phyloP scores from a whole-genome alignment of 2,329 filamentous ascomycete genomes.

The Claviceps sp. region DNA sequence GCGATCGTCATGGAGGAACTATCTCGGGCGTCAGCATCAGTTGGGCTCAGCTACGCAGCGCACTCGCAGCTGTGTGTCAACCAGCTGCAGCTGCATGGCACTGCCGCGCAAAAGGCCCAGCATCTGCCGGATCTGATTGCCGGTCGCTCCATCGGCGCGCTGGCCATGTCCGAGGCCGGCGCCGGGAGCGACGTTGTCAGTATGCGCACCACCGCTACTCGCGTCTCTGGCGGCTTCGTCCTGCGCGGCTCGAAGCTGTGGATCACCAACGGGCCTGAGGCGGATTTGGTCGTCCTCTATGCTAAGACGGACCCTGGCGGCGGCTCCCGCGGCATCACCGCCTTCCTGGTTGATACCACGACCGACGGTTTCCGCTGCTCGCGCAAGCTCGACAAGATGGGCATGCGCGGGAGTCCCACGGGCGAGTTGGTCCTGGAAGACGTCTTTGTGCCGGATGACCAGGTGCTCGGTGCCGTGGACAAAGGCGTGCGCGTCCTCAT shows the following conservation, averaged over 20 bases:
- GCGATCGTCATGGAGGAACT: constrained; percentile 93
- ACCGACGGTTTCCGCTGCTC: constrained; percentile 69
- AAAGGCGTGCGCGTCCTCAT: constrained; percentile 82
- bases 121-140: constrained; percentile 72
- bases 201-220: constrained; percentile 78
- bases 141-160: constrained; percentile 67
- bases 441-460: constrained; percentile 75
- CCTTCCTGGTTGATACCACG: constrained; percentile 71
- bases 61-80: constrained; percentile 96
- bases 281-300: constrained; percentile 89
- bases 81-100: constrained; percentile 84
- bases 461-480: constrained; percentile 69
- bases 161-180: constrained; percentile 91
- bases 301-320: constrained; percentile 78
- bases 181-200: constrained; percentile 88
- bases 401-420: constrained; percentile 94
- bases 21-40: constrained; percentile 69
- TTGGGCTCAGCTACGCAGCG: constrained; percentile 85
- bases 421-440: constrained; percentile 85
- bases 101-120: constrained; percentile 60
- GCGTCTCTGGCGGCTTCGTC: constrained; percentile 71
- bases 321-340: constrained; percentile 83
- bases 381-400: constrained; percentile 91
- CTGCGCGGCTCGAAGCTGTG: constrained; percentile 95
- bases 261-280: constrained; percentile 97